Percentiles rank a stretch among this genome's conserved stretches.
Evolutionary conservation across 208 protist genomes (phyloP).

Genomic region (Borovskyia barvae): DNA sequence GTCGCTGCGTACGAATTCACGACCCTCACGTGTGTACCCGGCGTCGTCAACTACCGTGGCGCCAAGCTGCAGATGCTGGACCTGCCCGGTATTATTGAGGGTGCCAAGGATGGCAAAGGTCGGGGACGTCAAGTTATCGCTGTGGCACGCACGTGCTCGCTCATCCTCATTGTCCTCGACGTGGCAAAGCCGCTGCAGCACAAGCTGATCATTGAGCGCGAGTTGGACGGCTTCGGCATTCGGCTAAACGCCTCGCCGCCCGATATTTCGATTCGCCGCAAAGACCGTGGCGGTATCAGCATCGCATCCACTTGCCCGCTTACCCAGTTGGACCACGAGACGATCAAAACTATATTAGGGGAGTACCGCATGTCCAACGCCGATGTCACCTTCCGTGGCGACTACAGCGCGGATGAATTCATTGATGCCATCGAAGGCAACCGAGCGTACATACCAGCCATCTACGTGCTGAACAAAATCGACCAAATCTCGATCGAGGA

Average conservation of each 20-base stretch:
- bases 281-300: slow-evolving; percentile 91
- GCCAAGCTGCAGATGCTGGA: slow-evolving; percentile 96
- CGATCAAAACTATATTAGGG: slow-evolving; percentile 89
- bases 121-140: slow-evolving; percentile 98
- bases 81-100: slow-evolving; percentile 99
- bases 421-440: slow-evolving; percentile 98
- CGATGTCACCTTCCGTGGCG: slow-evolving; percentile 93
- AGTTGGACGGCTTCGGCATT: slow-evolving; percentile 99
- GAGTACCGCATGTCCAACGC: slow-evolving; percentile 97
- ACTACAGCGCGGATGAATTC: slow-evolving; percentile 96
- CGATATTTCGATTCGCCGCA: slow-evolving; percentile 96
- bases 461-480: slow-evolving; percentile 99
- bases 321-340: slow-evolving; percentile 91
- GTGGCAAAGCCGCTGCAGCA: slow-evolving; percentile 96
- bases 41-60: slow-evolving; percentile 94
- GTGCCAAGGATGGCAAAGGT: slow-evolving; percentile 99
- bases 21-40: slow-evolving; percentile 98
- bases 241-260: slow-evolving; percentile 97
- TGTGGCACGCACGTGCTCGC: slow-evolving; percentile 95
- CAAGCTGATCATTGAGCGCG: slow-evolving; percentile 95
- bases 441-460: slow-evolving; percentile 94
- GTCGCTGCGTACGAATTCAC: slow-evolving; percentile 99
- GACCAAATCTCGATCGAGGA: slow-evolving; percentile 98
- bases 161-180: slow-evolving; percentile 99
- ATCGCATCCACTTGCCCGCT: slow-evolving; percentile 86